Conservation (phyloP, 257 asterid genomes). For the Galeopsis tetrahit region DNA sequence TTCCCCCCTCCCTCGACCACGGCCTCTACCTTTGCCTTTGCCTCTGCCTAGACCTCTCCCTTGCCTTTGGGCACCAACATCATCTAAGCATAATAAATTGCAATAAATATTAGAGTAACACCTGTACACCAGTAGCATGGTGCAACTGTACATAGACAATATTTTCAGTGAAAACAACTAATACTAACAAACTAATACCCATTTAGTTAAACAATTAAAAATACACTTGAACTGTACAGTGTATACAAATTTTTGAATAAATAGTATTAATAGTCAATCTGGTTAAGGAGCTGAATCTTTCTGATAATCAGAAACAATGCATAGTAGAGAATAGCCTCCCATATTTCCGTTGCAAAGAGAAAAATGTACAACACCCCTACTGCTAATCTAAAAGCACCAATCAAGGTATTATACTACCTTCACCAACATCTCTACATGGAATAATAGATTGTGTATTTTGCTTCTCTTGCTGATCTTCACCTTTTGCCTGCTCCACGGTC, state of each 20-base stretch:
- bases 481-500: constrained; percentile 7
- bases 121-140: no score
- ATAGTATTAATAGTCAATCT: background rate
- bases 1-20: constrained; percentile 10
- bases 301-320: background rate
- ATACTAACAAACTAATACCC: no score
- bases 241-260: background rate
- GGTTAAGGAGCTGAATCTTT: background rate
- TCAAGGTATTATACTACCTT: constrained; percentile 38
- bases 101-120: background rate
- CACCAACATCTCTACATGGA: constrained; percentile 32
- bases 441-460: constrained; percentile 26
- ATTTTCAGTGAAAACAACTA: no score
- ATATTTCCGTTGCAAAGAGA: background rate
- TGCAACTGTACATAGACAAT: no score
- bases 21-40: constrained; percentile 35
- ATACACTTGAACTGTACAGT: no score
- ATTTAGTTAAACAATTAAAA: no score
- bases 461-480: constrained; percentile 28
- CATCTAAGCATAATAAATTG: constrained; percentile 20
- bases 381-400: background rate
- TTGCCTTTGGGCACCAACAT: constrained; percentile 20
- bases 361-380: background rate
- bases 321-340: background rate
- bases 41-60: constrained; percentile 28